A percentile compares a stretch with the other conserved stretches of the same genome.
Conservation (phyloP, 306 rosid species). For the Dalbergia cultrata region DNA sequence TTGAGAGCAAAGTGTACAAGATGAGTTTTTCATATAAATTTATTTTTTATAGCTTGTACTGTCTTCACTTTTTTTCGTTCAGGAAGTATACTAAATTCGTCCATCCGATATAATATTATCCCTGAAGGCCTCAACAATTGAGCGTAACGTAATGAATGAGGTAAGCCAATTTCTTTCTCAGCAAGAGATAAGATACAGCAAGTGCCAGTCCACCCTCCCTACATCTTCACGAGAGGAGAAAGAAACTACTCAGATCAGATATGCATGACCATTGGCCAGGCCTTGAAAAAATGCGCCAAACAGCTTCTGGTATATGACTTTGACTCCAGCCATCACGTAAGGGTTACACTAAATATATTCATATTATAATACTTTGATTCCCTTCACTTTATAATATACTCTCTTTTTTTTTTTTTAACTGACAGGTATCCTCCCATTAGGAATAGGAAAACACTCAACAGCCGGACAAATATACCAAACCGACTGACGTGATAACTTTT, state of each 20-base stretch:
- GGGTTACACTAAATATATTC: too few relatives aligned
- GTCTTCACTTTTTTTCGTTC: neutral
- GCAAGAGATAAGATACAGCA: neutral
- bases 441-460: too few relatives aligned
- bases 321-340: neutral
- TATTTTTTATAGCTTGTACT: neutral
- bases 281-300: neutral
- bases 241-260: neutral
- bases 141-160: neutral
- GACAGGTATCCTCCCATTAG: too few relatives aligned
- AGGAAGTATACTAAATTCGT: neutral
- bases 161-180: neutral
- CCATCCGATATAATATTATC: neutral
- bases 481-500: too few relatives aligned
- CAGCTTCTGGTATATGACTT: constrained; percentile 29
- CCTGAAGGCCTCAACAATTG: neutral
- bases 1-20: neutral
- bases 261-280: neutral
- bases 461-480: too few relatives aligned
- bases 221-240: neutral
- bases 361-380: too few relatives aligned
- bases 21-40: neutral
- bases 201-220: neutral
- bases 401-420: too few relatives aligned
- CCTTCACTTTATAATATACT: too few relatives aligned